A percentile compares a stretch with the other conserved stretches of the same genome.
Evolutionary conservation across 352 stramenopile genomes (phyloP).

Genomic region (Globisporangium spiculum): DNA sequence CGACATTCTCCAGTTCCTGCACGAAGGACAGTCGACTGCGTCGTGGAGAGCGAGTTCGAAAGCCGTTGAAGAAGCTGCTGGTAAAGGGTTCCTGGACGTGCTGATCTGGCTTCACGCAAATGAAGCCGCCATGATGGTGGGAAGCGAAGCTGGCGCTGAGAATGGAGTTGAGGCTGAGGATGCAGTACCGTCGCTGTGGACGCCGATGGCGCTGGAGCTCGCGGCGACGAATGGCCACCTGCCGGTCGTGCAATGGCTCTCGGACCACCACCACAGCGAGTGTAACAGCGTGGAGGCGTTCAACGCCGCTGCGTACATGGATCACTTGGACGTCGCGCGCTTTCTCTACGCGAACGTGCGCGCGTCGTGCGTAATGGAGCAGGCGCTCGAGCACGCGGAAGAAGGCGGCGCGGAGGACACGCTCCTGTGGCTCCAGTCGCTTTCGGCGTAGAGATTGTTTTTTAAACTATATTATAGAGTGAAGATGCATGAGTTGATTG

Average conservation of each 20-base stretch:
- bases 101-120: constrained; percentile 52
- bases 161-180: constrained; percentile 17
- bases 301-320: constrained; percentile 71
- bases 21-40: constrained; percentile 30
- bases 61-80: constrained; percentile 52
- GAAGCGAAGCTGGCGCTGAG: not conserved
- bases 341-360: constrained; percentile 47
- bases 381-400: constrained; percentile 59
- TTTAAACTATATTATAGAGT: constrained; percentile 14
- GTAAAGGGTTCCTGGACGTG: constrained; percentile 48
- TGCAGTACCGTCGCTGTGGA: constrained; percentile 29
- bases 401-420: constrained; percentile 64
- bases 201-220: constrained; percentile 49
- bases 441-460: constrained; percentile 10
- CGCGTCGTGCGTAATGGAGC: constrained; percentile 43
- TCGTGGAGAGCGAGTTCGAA: constrained; percentile 52
- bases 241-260: constrained; percentile 57
- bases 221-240: constrained; percentile 65
- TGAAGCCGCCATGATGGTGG: constrained; percentile 12
- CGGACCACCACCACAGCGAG: constrained; percentile 41
- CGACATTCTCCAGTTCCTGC: constrained; percentile 57
- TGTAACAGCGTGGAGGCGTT: constrained; percentile 53
- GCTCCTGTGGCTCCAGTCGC: constrained; percentile 50
- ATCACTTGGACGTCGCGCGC: constrained; percentile 55
- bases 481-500: not conserved